Percentiles rank a stretch among this genome's conserved stretches.
Evolutionary conservation across 768 basidiomycete genomes (phyloP).

Genomic region (Wakefieldia striispora): DNA sequence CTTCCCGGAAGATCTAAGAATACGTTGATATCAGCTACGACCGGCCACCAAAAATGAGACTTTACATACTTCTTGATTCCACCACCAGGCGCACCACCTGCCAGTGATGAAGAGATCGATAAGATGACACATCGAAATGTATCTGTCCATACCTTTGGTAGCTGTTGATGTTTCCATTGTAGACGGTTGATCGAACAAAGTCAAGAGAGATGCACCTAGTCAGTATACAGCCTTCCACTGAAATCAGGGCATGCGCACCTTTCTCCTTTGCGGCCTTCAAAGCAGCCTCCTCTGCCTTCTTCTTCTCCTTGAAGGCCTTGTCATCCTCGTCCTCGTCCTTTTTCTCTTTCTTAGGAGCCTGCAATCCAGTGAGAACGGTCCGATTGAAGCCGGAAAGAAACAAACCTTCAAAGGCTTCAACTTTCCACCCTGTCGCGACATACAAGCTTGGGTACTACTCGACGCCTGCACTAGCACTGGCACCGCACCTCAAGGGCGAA

Average conservation of each 20-base stretch:
- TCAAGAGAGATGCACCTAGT: background rate
- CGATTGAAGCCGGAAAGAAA: background rate
- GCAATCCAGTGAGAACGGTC: background rate
- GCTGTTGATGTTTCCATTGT: conserved; percentile 19
- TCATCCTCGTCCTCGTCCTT: conserved; percentile 72
- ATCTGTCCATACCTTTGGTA: conserved; percentile 25
- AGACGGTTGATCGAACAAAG: background rate
- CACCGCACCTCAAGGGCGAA: too few species aligned
- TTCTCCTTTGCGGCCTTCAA: conserved; percentile 71
- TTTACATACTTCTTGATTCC: conserved; percentile 84
- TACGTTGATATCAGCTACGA: conserved; percentile 4
- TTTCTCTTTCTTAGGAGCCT: conserved; percentile 85
- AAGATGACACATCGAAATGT: background rate
- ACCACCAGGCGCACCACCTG: conserved; percentile 68
- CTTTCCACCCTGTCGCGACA: conserved; percentile 76
- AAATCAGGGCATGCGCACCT: conserved; percentile 43
- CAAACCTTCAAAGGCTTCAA: conserved; percentile 78
- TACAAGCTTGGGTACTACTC: background rate
- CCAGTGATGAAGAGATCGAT: background rate
- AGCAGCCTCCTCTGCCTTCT: conserved; percentile 73
- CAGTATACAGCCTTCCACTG: background rate
- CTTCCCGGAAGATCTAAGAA: conserved; percentile 66
- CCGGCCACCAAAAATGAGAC: background rate
- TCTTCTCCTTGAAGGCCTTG: conserved; percentile 68
- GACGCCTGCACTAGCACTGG: too few species aligned